Base-by-base conservation (phyloP, 2,329 filamentous ascomycete species). In the Diplodia intermedia region DNA sequence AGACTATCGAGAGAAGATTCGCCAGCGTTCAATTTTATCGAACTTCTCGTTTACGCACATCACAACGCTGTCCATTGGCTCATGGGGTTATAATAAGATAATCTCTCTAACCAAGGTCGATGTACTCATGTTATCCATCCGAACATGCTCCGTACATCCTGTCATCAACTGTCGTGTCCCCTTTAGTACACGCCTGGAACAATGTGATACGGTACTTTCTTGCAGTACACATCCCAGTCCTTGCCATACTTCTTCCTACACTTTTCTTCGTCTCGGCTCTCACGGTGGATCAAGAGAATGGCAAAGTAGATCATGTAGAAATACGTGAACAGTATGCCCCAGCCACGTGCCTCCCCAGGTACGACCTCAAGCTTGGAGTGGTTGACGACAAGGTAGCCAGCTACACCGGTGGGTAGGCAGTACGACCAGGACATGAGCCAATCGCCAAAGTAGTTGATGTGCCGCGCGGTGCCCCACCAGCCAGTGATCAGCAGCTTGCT, bases 391-490 rank as follows among this genome's bases (percentile, higher is more conserved):
- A 89, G 83, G 78, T 94, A 97, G 14, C 94, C 94, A 0, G 93
- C 91, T 69, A 96, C 78, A 0, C 92, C 91, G 0, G 94, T 97
- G 1, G 94, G 94, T 53, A 97, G 84, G 71, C 89, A 92, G 80
- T 95, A 97, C 0, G 93, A 89, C 92, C 93, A 97, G 9, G 90
- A 88, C 88, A 97, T 94, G 72, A 95, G 85, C 94, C 94, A 97
- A 82, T 98, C 94, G 65, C 94, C 94, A 0, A 97, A 81, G 80
- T 98, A 97, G 83, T 97, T 98, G 85, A 97, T 94, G 80, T 98
- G 94, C 52, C 94, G 88, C 0, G 94, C 91, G 26, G 88, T 84
- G 53, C 94, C 94, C 94, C 94, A 97, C 94, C 94, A 98, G 67
- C 94, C 94, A 0, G 91, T 90, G 3, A 89, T 89, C 71, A 97